Evolutionary conservation across 2,329 filamentous ascomycete genomes (phyloP).

Genomic region (Aureobasidium lini): DNA sequence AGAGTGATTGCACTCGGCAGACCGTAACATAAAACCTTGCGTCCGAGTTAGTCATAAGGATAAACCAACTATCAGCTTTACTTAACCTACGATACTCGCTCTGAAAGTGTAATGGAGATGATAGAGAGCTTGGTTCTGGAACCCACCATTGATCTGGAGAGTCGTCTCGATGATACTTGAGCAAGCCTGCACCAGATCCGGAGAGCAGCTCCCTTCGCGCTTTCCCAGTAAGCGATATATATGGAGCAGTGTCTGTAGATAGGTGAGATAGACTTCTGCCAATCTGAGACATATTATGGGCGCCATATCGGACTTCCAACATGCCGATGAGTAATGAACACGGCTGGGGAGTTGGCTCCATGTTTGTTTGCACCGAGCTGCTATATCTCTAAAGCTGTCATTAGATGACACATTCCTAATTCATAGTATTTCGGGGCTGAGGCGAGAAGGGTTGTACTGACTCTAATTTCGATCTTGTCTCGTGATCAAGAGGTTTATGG

Average conservation of each 20-base stretch:
- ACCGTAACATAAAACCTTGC: slow-evolving; percentile 18
- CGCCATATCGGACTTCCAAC: slow-evolving; percentile 17
- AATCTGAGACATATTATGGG: slow-evolving; percentile 15
- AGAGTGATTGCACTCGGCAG: slow-evolving; percentile 17
- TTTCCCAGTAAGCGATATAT: slow-evolving; percentile 18
- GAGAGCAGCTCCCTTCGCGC: not conserved
- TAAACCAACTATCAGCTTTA: not conserved
- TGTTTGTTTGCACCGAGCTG: not conserved
- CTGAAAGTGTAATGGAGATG: not conserved
- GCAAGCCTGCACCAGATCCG: slow-evolving; percentile 12
- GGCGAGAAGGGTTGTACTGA: not conserved
- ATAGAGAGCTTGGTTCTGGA: not conserved
- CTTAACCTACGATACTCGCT: not conserved
- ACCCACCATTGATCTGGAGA: slow-evolving; percentile 17
- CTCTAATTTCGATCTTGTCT: not conserved
- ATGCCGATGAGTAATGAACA: slow-evolving; percentile 16
- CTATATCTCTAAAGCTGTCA: too few species aligned
- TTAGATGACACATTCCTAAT: too few species aligned
- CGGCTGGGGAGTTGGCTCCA: slow-evolving; percentile 14
- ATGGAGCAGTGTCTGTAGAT: slow-evolving; percentile 18
- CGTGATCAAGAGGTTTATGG: not conserved
- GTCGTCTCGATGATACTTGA: slow-evolving; percentile 15
- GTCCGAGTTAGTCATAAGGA: too few species aligned
- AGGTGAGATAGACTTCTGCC: slow-evolving; percentile 16
- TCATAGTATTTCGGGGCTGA: too few species aligned